Percentiles rank a stretch among this genome's conserved stretches.
phyloP scores from a whole-genome alignment of 1,284 basidiomycete genomes.

The Fomitiporia mediterranea region DNA sequence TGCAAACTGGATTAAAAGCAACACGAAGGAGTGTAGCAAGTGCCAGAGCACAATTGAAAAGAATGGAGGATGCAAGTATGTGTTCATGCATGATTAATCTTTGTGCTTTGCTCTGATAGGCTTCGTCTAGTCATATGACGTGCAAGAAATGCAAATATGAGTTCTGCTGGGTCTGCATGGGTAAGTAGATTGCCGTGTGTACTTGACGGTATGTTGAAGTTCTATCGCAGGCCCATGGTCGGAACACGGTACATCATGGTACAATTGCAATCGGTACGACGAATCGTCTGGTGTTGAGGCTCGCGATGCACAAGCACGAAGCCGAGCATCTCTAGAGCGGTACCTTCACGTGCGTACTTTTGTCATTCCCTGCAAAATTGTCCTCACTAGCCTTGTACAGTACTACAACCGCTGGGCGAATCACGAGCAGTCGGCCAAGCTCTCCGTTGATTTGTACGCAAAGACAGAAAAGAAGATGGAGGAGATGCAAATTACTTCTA shows the following conservation, averaged over 20 bases:
- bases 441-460: slow-evolving; percentile 87
- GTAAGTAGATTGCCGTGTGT: slow-evolving; percentile 30
- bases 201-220: slow-evolving; percentile 12
- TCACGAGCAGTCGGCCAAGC: slow-evolving; percentile 96
- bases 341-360: slow-evolving; percentile 85
- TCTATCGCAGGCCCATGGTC: slow-evolving; percentile 81
- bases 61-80: slow-evolving; percentile 99
- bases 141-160: slow-evolving; percentile 97
- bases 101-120: slow-evolving; percentile 4
- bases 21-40: slow-evolving; percentile 96
- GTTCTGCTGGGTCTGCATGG: slow-evolving; percentile 82
- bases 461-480: slow-evolving; percentile 99
- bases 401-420: slow-evolving; percentile 99
- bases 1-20: slow-evolving; percentile 99
- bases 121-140: slow-evolving; percentile 83
- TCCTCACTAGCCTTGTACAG: slow-evolving; percentile 36
- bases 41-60: slow-evolving; percentile 98
- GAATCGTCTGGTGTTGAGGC: slow-evolving; percentile 89
- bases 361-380: neutral
- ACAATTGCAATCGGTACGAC: slow-evolving; percentile 96
- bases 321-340: slow-evolving; percentile 85
- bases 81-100: slow-evolving; percentile 26
- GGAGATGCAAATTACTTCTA: slow-evolving; percentile 92
- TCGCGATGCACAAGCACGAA: slow-evolving; percentile 84
- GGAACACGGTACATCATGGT: slow-evolving; percentile 98